phyloP scores from a whole-genome alignment of 768 basidiomycete genomes.

The Mrakia gelida region DNA sequence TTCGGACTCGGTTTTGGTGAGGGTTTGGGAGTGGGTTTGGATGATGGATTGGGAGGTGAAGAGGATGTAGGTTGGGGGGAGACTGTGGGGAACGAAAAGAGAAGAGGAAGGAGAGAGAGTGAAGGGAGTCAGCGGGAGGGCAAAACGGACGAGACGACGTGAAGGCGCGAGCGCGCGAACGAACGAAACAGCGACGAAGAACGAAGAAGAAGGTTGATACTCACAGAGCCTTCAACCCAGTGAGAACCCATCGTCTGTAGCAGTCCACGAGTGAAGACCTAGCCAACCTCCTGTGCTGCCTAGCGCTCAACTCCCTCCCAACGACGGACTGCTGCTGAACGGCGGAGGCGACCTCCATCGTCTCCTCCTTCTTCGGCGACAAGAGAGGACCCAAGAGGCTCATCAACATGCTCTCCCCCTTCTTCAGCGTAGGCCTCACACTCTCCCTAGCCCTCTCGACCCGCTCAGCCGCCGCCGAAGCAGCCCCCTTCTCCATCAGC shows the following conservation, averaged over 20 bases:
- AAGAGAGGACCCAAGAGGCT: conserved; percentile 41
- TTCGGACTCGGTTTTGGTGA: conserved; percentile 16
- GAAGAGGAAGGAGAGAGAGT: neutral
- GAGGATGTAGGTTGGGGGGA: conserved; percentile 29
- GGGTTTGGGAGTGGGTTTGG: conserved; percentile 4
- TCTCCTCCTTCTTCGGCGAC: conserved; percentile 6
- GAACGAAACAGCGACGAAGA: neutral
- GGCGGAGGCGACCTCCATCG: no score
- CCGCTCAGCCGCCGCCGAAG: neutral
- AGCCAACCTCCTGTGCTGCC: conserved; percentile 43
- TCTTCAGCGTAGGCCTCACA: neutral
- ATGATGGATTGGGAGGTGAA: conserved; percentile 25
- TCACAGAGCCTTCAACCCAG: conserved; percentile 39
- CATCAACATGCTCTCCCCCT: conserved; percentile 36
- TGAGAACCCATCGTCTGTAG: conserved; percentile 43
- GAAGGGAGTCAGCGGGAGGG: neutral
- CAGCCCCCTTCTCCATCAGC: conserved; percentile 1
- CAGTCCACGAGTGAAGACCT: conserved; percentile 45
- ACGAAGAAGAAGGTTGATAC: neutral
- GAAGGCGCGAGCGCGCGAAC: no score
- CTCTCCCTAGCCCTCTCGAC: neutral
- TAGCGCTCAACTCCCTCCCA: conserved; percentile 31
- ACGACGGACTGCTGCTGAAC: neutral
- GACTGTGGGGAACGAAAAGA: neutral
- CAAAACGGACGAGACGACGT: neutral